Evolutionary conservation across 305 asterid species (phyloP).

Genomic region (Fraxinus floribunda): DNA sequence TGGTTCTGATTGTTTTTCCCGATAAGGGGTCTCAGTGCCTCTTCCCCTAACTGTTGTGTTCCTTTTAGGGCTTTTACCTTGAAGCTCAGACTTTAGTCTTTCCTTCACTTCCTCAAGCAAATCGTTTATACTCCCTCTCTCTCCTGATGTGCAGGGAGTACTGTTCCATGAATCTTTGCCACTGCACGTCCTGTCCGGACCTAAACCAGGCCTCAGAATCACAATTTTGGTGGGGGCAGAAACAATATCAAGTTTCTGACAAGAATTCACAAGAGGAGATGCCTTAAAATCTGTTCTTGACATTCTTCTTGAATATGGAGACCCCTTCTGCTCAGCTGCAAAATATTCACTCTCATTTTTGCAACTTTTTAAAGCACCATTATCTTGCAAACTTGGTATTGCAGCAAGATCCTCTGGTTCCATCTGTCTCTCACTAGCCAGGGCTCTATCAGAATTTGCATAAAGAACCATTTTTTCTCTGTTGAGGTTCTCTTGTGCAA

Average conservation of each 20-base stretch:
- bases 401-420: constrained; percentile 30
- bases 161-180: constrained; percentile 64
- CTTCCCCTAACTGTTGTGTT: constrained; percentile 69
- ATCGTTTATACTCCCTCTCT: constrained; percentile 62
- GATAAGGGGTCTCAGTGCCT: constrained; percentile 81
- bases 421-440: constrained; percentile 27
- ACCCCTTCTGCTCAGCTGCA: constrained; percentile 38
- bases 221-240: constrained; percentile 71
- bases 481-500: constrained; percentile 79
- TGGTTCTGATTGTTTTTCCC: constrained; percentile 73
- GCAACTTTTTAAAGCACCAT: constrained; percentile 31
- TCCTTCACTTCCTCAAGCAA: constrained; percentile 94
- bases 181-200: constrained; percentile 47
- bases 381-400: constrained; percentile 28
- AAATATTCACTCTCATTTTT: constrained; percentile 25
- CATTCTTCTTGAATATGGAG: constrained; percentile 31
- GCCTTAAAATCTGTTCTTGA: constrained; percentile 32
- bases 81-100: constrained; percentile 74
- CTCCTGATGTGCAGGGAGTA: constrained; percentile 77
- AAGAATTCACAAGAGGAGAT: constrained; percentile 31
- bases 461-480: constrained; percentile 65
- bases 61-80: constrained; percentile 59
- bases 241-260: constrained; percentile 30
- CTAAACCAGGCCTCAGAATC: constrained; percentile 68
- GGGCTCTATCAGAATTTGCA: constrained; percentile 43